Conservation (phyloP, 2,329 filamentous ascomycete genomes). For the Sodiomyces alkalinus region DNA sequence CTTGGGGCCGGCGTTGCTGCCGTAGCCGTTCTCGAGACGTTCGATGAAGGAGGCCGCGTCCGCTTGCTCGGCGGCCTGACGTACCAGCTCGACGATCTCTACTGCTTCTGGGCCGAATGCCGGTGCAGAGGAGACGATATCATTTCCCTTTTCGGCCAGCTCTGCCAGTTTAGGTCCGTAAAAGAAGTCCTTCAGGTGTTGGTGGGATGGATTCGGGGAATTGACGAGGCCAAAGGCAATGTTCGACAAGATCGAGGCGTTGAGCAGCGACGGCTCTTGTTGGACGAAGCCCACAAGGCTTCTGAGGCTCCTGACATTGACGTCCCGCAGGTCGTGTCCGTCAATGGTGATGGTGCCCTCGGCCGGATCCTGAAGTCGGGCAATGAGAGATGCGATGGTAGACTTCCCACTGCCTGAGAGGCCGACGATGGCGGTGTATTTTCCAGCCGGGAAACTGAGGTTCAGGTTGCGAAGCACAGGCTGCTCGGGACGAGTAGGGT, state of each 20-base stretch:
- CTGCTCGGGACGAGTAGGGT: constrained; percentile 18
- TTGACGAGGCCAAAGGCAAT: constrained; percentile 26
- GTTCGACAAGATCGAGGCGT: constrained; percentile 24
- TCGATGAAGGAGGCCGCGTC: constrained; percentile 37
- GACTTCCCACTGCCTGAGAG: constrained; percentile 33
- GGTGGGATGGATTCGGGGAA: constrained; percentile 15
- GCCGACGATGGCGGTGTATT: constrained; percentile 34
- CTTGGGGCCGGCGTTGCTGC: constrained; percentile 27
- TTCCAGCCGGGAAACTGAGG: constrained; percentile 17
- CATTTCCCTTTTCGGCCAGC: constrained; percentile 20
- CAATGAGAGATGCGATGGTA: constrained; percentile 22
- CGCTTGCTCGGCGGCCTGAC: constrained; percentile 33
- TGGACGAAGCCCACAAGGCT: constrained; percentile 17
- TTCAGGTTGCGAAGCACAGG: constrained; percentile 19
- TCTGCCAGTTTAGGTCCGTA: constrained; percentile 26
- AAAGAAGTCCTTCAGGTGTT: constrained; percentile 20
- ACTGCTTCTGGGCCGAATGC: constrained; percentile 9
- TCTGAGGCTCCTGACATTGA: constrained; percentile 20
- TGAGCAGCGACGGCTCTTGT: constrained; percentile 17
- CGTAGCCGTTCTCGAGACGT: constrained; percentile 29
- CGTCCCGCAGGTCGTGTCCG: constrained; percentile 17
- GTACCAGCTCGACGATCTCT: constrained; percentile 30
- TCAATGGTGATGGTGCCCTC: constrained; percentile 22
- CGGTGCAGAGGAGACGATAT: constrained; percentile 9
- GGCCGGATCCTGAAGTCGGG: constrained; percentile 29